Base-by-base conservation (phyloP, 2,329 filamentous ascomycete species). In the Scortechinia acanthostroma region DNA sequence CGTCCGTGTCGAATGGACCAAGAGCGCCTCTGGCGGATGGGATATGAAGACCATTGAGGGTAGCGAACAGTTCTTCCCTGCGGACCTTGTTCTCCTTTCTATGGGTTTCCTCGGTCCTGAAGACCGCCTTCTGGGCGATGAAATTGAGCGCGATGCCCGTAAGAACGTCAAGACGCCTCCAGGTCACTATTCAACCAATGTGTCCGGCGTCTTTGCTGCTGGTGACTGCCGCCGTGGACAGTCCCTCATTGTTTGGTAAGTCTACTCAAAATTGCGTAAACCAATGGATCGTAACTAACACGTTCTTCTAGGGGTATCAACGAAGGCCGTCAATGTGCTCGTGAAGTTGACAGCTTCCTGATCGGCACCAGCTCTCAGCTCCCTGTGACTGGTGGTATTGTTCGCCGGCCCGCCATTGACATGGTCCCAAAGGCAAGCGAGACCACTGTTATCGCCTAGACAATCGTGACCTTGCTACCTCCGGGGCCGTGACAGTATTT, bases 41-140 rank as follows among this genome's bases (percentile, higher is more conserved):
- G 91, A 96, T 67, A 96, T 97, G 90, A 95, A 95, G 77, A 91
- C 95, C 65, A 76, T 95, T 22, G 91, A 95, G 53, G 90, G 88
- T 28, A 91, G 86, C 49, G 87, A 95, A 71, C 83, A 96, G 62
- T 94, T 94, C 76, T 96, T 96, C 85, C 89, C 89, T 28, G 91
- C 91, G 21, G 91, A 97, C 59, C 79, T 97, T 33, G 91, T 97
- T 40, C 79, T 96, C 40, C 74, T 97, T 43, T 95, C 91, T 44
- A 96, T 97, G 91, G 91, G 91, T 60, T 97, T 97, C 84, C 70
- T 96, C 51, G 91, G 91, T 6, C 91, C 91, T 4, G 91, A 97
- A 69, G 88, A 88, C 53, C 86, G 88, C 52, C 82, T 95, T 30
- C 76, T 96, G 33, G 89, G 88, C 43, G 83, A 89, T n/a, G 77